Evolutionary conservation across 495 filamentous ascomycete genomes (phyloP).

Genomic region (Immersiella caudata): DNA sequence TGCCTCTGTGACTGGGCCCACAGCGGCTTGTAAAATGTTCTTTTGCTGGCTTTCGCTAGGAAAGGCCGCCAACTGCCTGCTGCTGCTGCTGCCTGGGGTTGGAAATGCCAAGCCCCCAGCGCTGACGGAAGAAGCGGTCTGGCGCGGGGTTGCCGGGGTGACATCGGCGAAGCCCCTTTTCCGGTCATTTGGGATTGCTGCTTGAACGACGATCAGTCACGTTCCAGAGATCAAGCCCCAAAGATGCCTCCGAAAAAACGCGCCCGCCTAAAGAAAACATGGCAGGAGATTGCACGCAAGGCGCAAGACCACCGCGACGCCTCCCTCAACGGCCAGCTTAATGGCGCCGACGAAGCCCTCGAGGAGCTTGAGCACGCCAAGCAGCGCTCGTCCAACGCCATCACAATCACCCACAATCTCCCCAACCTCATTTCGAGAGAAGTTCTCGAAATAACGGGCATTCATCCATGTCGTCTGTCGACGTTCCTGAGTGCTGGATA

Average conservation of each 20-base stretch:
- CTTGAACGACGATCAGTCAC: background rate
- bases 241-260: conserved; percentile 3
- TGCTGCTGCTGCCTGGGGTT: background rate
- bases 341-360: background rate
- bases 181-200: background rate
- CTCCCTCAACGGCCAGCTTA: background rate
- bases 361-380: background rate
- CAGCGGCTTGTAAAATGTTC: background rate
- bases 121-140: background rate
- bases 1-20: too few species aligned
- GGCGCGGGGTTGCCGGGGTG: background rate
- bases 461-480: background rate
- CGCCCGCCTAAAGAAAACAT: background rate
- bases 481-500: conserved; percentile 37
- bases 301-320: background rate
- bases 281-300: conserved; percentile 1
- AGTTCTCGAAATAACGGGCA: background rate
- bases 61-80: too few species aligned
- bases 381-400: background rate
- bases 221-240: background rate
- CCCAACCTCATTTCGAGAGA: background rate
- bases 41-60: too few species aligned
- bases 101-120: background rate
- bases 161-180: background rate
- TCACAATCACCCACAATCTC: background rate